Base-by-base conservation (phyloP, 129 eudicot genomes). In the Logfia minima region DNA sequence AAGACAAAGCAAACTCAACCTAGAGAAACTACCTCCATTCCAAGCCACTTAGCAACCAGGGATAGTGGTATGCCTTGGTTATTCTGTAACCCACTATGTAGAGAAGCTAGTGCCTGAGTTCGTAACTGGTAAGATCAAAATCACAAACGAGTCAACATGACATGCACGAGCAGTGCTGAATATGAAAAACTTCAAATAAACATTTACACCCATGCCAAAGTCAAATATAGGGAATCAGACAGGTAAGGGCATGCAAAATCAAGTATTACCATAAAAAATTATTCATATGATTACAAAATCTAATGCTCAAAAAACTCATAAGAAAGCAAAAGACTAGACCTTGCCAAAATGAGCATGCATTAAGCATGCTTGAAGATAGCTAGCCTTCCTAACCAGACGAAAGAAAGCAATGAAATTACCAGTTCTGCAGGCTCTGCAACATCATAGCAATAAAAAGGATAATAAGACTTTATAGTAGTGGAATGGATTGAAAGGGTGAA, bases 281-380 rank as follows among this genome's bases (percentile, higher is more conserved):
- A 73, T 58, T 24, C 3, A 68, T n/a, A 39, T 13, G 23, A 61
- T 24, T 23, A 61, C 17, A 10, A 2, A 23, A 61, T 55, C 10
- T 61, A 61, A 2, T 61, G 34, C 66, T 61, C 6, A 5, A 64
- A 64, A 63, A 64, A 28, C 22, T n/a, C 34, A 72, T 48, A 72
- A 39, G 39, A 43, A 62, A 34, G 66, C 39, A 61, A 76, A 74
- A 39, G 52, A 76, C 72, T 76, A 83, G 77, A 94, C 99, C 99
- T 94, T 94, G 59, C 94, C 85, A 80, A 94, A 94, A 80, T 94
- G 99, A 58, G 99, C 99, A 85, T 94, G 99, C 94, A 94, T 94
- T 82, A 94, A 75, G 78, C 99, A 94, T 70, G 97, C 97, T 87
- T 94, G 96, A 80, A 89, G 93, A 81, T 91, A 94, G 66, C 88